Base-by-base conservation (phyloP, 208 protist species). In the Leptomonas seymouri region DNA sequence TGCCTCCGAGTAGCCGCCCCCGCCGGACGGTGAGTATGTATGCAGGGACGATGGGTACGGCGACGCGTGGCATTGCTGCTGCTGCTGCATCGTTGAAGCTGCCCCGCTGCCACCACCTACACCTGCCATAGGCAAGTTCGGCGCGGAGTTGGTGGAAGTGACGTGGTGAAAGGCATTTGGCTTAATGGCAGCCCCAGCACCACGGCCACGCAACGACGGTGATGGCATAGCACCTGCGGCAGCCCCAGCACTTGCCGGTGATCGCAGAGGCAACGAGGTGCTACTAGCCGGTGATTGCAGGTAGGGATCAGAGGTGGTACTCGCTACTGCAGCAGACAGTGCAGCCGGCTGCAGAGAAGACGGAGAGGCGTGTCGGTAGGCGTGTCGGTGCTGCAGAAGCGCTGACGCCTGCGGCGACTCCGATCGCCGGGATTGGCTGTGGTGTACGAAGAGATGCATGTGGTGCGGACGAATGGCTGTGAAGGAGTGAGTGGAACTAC, bases 61-160 rank as follows among this genome's bases (percentile, higher is more conserved):
- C 11, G 30, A 53, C 1, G 16, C 39, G 6, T 66, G 46, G 34
- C 7, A 9, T 41, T 25, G 55, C 21, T 48, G 55, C 15, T 11
- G 42, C 16, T 56, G 57, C 62, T 69, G 63, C 71, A 76, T 76
- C 14, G 71, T 76, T 4, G 62, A 42, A 21, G 63, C 71, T 0
- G 71, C 62, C 16, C 71, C 71, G 12, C 45, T 59, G n/a, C 71
- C 61, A 34, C 41, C 51, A 2, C 39, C 34, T 45, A 46, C 49
- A 12, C 2, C 11, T 20, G 2, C 15, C 23, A 50, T 30, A 23
- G 23, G 18, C 51, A 46, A 5, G 20, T 12, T 0, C 14, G 48
- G 48, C 9, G 28, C 53, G 27, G 28, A 5, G 15, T 27, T 53
- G 53, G 50, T 68, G 0, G 51, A 20, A 16, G 53, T 50, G 21